These are phyloP conservation scores for Mycena vulgaris DNA, from an alignment of 768 basidiomycete genomes.

Conservation along the genomic window DNA sequence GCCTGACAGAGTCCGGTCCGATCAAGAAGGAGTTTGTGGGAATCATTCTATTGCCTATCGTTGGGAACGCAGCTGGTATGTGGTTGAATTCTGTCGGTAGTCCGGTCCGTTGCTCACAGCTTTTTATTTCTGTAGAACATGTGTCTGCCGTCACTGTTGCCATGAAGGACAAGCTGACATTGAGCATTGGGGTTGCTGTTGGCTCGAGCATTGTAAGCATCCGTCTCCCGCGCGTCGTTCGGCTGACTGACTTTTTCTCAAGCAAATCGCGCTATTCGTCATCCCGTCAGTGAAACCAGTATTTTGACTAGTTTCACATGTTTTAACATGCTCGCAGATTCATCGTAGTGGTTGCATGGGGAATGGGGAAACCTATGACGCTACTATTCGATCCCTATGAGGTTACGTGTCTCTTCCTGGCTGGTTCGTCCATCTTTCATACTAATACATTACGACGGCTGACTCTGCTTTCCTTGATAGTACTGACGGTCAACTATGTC, in stretches of 20 bases:
- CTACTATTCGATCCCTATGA: conserved; percentile 81
- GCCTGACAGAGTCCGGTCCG: conserved; percentile 61
- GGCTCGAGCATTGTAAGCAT: conserved; percentile 69
- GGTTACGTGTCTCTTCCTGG: conserved; percentile 60
- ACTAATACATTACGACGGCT: background rate
- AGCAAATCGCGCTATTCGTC: conserved; percentile 78
- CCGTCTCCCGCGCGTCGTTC: background rate
- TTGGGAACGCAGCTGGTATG: conserved; percentile 68
- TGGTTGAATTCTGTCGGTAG: background rate
- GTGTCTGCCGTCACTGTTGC: conserved; percentile 81
- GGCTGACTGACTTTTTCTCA: background rate
- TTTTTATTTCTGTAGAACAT: conserved; percentile 60
- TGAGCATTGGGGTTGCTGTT: conserved; percentile 78
- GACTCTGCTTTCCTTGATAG: conserved; percentile 39
- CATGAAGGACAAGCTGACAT: conserved; percentile 77
- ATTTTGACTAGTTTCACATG: background rate
- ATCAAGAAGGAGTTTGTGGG: conserved; percentile 80
- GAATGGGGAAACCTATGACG: conserved; percentile 70
- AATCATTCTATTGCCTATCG: conserved; percentile 75
- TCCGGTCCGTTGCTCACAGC: background rate
- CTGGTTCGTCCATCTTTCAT: conserved; percentile 33
- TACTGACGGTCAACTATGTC: conserved; percentile 77
- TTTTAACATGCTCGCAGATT: conserved; percentile 51
- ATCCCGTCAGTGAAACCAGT: conserved; percentile 63
- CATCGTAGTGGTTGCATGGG: conserved; percentile 74